Evolutionary conservation across 805 yeast species (phyloP), one percentile per base, ranked within the genome.

Genomic region (Saccharomyces eubayanus): DNA sequence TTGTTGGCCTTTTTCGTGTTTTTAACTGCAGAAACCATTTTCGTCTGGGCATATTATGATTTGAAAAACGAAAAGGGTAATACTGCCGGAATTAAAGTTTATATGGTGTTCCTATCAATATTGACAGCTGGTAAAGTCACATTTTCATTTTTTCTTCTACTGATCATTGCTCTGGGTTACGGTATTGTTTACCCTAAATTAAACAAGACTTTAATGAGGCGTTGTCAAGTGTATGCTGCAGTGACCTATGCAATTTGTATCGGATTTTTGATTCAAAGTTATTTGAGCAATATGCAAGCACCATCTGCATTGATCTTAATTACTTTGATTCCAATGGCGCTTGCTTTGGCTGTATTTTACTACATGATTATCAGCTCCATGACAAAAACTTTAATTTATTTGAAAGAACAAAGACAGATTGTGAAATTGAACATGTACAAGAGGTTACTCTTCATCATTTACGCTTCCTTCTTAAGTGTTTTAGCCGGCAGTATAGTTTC

Each of bases 21-120:
- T 62, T 78, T 94, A 66, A 85, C 96, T 0, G 75, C 83, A 24
- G 98, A 94, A 70, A 87, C 89, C 60, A 80, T 90, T 51, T 81
- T 89, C 51, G 84, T 89, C 47, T 91, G 97, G 96, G 89, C 96
- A 2, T 87, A 89, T 67, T 94, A 87, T 67, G 96, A 89, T 64
- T 77, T 88, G 58, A 82, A 83, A 62, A 94, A 94, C 72, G 74
- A 80, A 49, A 73, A 77, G 48, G 86, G 84, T 47, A 62, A 71
- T 28, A 68, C 70, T 31, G 75, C 79, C 0, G 83, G 83, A 48
- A 82, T 89, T 61, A 86, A 82, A 58, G 80, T 82, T 45, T 88
- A 90, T 71, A 79, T 89, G 78, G 82, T 82, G 8, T 80, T 92
- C 65, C 79, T 92, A 51, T 84, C 97, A 1, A 68, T 89, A 31